These are phyloP conservation scores for Phanerochaete sordida DNA, from an alignment of 768 basidiomycete genomes.

Conservation along the genomic window DNA sequence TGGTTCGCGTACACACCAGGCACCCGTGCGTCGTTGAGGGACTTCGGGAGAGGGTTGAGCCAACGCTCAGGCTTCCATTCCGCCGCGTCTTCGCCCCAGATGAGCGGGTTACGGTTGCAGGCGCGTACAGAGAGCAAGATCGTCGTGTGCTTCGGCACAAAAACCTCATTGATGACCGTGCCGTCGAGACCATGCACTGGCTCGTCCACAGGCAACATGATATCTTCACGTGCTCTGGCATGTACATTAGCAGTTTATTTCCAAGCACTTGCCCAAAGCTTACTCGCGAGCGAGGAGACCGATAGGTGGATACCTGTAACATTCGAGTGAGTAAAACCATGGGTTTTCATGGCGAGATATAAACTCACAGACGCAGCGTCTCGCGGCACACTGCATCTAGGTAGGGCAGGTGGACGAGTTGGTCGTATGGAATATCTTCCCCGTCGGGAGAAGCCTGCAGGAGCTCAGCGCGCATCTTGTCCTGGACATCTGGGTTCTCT, in stretches of 20 bases:
- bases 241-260: background rate
- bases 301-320: conserved; percentile 42
- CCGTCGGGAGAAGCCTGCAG: conserved; percentile 2
- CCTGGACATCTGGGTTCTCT: conserved; percentile 6
- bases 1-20: conserved; percentile 22
- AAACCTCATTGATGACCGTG: conserved; percentile 33
- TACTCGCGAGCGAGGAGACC: conserved; percentile 27
- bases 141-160: conserved; percentile 44
- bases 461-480: conserved; percentile 9
- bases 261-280: too few species aligned
- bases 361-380: conserved; percentile 42
- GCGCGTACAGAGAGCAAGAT: conserved; percentile 40
- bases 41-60: conserved; percentile 32
- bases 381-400: conserved; percentile 65
- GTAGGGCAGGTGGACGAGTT: conserved; percentile 42
- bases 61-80: conserved; percentile 65
- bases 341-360: background rate
- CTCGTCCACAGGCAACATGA: conserved; percentile 54
- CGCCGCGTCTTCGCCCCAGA: conserved; percentile 62
- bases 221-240: conserved; percentile 42
- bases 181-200: conserved; percentile 46
- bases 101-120: conserved; percentile 45
- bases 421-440: conserved; percentile 17
- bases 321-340: background rate
- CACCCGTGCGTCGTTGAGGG: conserved; percentile 14